Base-by-base conservation (phyloP, 2,329 filamentous ascomycete species). In the Bipolaris victoriae region DNA sequence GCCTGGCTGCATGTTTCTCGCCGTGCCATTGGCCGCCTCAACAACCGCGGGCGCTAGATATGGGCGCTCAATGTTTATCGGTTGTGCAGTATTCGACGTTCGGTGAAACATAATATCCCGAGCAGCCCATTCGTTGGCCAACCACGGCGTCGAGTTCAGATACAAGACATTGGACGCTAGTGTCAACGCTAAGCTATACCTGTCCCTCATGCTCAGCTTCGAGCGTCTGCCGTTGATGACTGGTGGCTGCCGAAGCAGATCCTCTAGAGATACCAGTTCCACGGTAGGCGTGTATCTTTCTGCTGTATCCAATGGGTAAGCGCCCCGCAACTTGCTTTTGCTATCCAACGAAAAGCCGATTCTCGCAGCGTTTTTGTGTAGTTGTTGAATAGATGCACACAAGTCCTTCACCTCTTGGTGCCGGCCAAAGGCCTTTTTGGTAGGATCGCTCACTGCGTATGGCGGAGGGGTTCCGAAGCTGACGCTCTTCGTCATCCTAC, bases 91-190 rank as follows among this genome's bases (percentile, higher is more conserved):
- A 7, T 58, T 48, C 1, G 56, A 53, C 16, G 61, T 65, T 43
- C 61, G 67, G 45, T 74, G 67, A 50, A 77, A 77, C 5, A 70
- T 31, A 22, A 76, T 75, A 41, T 76, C 72, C 47, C 66, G 70
- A 7, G 68, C 63, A 11, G 66, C 64, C 72, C 74, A 76, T 13
- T 74, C 66, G 37, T 73, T 70, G 4, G 60, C 63, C 7, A 77
- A 69, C 75, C 74, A 77, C 2, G 73, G 72, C 1, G 75, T 76
- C 0, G 72, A 68, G 49, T 75, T 71, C 7, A 77, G 66, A 46
- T 76, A 75, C 3, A 77, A 63, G 5, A 74, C 68, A 20, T 68
- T 74, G 2, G 70, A 73, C 16, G 75, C 75, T 10, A 77, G 60
- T 1, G 73, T 77, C 29, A 77, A 64, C 18, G 75, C 73, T 9